Evolutionary conservation across 1,139 yeast genomes (phyloP).

Genomic region (Pichia sp.): DNA sequence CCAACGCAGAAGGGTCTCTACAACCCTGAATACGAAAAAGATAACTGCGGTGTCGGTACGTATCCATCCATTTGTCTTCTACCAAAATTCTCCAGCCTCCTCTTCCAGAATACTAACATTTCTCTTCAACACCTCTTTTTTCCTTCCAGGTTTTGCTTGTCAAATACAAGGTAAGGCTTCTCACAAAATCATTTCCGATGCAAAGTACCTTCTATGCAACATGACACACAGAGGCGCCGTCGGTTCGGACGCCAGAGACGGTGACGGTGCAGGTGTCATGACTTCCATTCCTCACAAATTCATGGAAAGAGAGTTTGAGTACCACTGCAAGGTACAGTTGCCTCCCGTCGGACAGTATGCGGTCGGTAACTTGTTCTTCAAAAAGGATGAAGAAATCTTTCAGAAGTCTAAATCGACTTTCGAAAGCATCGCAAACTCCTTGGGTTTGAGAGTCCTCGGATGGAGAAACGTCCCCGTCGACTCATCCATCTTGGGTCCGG

Average conservation of each 20-base stretch:
- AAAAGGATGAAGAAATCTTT: constrained; percentile 61
- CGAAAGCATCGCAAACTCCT: constrained; percentile 70
- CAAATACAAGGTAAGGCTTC: constrained; percentile 84
- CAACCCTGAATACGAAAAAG: constrained; percentile 91
- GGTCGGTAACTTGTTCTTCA: constrained; percentile 89
- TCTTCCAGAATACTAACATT: constrained; percentile 5
- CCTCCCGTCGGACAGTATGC: constrained; percentile 89
- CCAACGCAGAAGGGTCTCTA: constrained; percentile 88
- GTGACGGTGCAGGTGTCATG: constrained; percentile 98
- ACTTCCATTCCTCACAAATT: constrained; percentile 88
- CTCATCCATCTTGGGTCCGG: constrained; percentile 89
- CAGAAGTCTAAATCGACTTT: constrained; percentile 69
- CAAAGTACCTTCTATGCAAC: constrained; percentile 80
- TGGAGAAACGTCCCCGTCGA: constrained; percentile 98
- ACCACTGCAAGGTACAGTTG: constrained; percentile 53
- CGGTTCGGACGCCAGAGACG: constrained; percentile 90
- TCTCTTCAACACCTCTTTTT: background rate
- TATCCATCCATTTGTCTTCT: background rate
- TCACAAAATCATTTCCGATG: constrained; percentile 93
- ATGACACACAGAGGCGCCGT: constrained; percentile 99
- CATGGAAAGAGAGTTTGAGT: constrained; percentile 70
- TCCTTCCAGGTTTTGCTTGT: constrained; percentile 82
- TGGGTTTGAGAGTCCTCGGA: constrained; percentile 80
- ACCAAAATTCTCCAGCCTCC: constrained; percentile 5
- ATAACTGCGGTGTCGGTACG: constrained; percentile 90